Base-by-base conservation (phyloP, 768 basidiomycete genomes). In the Pisolithus sp. region DNA sequence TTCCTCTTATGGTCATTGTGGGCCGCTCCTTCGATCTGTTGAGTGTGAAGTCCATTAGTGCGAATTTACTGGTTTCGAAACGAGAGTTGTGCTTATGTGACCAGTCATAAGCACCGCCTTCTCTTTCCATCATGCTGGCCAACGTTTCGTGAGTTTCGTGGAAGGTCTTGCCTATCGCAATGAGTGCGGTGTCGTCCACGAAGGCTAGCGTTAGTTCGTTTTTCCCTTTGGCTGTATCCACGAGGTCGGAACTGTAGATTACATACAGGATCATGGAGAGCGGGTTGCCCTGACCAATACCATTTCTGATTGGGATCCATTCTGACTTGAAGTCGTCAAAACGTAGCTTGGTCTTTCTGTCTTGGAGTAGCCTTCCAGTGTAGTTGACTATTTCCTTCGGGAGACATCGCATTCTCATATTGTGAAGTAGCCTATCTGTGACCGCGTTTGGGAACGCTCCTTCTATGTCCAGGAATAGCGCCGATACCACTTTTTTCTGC, bases 371-470 rank as follows among this genome's bases (percentile, higher is more conserved):
- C 0, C 46, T 13, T 4, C 49, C 9, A 0, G 62, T 56, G 40
- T 57, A 59, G 1, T 28, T 3, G 0, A 64, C 37, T 1, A 60
- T 15, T 0, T 23, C 24, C 0, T 3, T 5, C 0, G 61, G 60
- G 0, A 66, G 24, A 0, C 1, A 6, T 0, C 47, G 0, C 28
- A 41, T 46, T 0, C 20, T 8, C 50, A 76, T 53, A 46, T 72
- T 67, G 52, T 71, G 67, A 1, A 68, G 37, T 0, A 76, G 66
- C 0, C 56, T 20, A 1, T 66, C 64, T 0, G 56, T 63, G 9
- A 67, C 68, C 1, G 66, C 68, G 53, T 68, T 76, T 0, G 70
- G 75, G 55, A 75, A 77, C 2, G 75, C 72, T 0, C 68, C 74
- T 58, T 74, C 61, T 0, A 78, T 65, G 52, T 78, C 73, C 1